Base-by-base conservation (phyloP, 805 yeast genomes). In the Saccharomyces eubayanus region DNA sequence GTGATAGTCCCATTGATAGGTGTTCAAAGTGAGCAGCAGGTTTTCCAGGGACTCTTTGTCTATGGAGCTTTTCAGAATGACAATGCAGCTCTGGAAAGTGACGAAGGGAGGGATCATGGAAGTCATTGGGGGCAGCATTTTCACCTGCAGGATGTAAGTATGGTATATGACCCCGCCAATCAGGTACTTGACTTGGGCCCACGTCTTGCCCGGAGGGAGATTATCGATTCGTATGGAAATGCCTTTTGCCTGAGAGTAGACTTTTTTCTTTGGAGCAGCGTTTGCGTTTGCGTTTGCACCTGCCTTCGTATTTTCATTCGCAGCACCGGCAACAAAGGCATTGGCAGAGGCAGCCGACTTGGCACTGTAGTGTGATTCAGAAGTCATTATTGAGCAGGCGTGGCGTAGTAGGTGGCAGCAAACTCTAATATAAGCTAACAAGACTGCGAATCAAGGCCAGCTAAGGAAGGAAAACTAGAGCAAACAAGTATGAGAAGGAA, bases 91-190 rank as follows among this genome's bases (percentile, higher is more conserved):
- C 52, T 66, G 68, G 31, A 68, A 59, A 9, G 69, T 67, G 12
- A 62, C 50, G 54, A 66, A 67, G 5, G 72, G 72, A 4, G 71
- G 71, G 6, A 64, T 62, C 36, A 64, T 61, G 1, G 69, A 63
- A 10, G 70, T 62, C 59, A 68, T 59, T 28, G 67, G 59, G 6
- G 72, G 71, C 29, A 68, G 52, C 51, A 68, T 47, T 55, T 62
- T 67, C 28, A 68, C 68, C 51, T 66, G 61, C 28, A 66, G 36
- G 16, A 68, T 60, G 52, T 61, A 62, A 12, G 64, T 60, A 52
- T 66, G 67, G 50, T 64, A 68, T 31, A 68, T 60, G 46, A 68
- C 64, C 3, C 71, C 69, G 30, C 71, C 71, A 12, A 68, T 60
- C 47, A 67, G 54, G 54, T 68, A 68, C 51, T 63, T 63, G 14